Percentiles rank a stretch among this genome's conserved stretches.
These are phyloP conservation scores for Epichloe sibirici DNA, from an alignment of 2,329 filamentous ascomycete genomes.

Conservation along the genomic window DNA sequence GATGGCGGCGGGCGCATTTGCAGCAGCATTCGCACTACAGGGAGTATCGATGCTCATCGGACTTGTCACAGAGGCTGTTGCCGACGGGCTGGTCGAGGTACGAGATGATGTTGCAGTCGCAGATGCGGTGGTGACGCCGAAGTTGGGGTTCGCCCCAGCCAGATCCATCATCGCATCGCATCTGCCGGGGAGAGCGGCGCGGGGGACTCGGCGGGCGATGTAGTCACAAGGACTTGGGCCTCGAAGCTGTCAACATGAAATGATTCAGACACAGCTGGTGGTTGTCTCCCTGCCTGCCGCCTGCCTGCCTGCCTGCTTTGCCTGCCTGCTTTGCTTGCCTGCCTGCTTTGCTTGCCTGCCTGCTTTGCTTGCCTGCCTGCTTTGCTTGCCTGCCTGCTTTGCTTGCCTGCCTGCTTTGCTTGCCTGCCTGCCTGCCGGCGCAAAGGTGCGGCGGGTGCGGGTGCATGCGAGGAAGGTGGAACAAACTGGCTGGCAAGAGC, in stretches of 20 bases:
- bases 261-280: too few species aligned
- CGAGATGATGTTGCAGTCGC: not conserved
- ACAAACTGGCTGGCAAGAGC: not conserved
- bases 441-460: not conserved
- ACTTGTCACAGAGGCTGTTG: not conserved
- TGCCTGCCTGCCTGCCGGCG: not conserved
- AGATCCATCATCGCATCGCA: constrained; percentile 4
- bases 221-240: not conserved
- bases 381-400: too few species aligned
- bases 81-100: constrained; percentile 2
- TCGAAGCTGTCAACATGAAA: not conserved
- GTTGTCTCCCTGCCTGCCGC: too few species aligned
- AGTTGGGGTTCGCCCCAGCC: constrained; percentile 3
- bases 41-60: constrained; percentile 1
- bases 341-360: too few species aligned
- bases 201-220: not conserved
- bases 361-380: not conserved
- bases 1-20: constrained; percentile 16
- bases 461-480: not conserved
- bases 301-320: not conserved
- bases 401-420: not conserved
- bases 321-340: not conserved
- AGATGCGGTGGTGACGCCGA: not conserved
- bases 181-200: not conserved
- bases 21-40: not conserved